phyloP scores from a whole-genome alignment of 129 eudicot genomes.

The Chrysanthemum seticuspe region DNA sequence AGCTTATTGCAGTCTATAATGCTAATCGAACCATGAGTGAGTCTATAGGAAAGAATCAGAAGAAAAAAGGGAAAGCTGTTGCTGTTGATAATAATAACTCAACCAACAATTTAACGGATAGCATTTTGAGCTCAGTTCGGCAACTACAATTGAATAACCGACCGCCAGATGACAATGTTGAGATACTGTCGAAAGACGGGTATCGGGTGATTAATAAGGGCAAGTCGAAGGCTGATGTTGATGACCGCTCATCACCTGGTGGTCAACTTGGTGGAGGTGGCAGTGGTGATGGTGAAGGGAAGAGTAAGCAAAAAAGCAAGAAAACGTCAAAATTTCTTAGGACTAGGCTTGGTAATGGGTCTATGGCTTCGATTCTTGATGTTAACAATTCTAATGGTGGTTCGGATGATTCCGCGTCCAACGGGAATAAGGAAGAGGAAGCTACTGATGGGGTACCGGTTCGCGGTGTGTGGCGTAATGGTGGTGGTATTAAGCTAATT shows the following conservation, averaged over 20 bases:
- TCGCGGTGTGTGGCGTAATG: slow-evolving; percentile 84
- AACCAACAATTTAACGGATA: slow-evolving; percentile 59
- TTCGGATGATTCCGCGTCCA: slow-evolving; percentile 19
- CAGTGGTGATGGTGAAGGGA: slow-evolving; percentile 39
- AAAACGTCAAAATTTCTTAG: slow-evolving; percentile 83
- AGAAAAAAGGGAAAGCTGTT: slow-evolving; percentile 50
- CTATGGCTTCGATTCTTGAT: slow-evolving; percentile 56
- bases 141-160: slow-evolving; percentile 56
- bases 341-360: slow-evolving; percentile 74
- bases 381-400: slow-evolving; percentile 32
- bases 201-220: slow-evolving; percentile 60
- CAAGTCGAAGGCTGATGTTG: slow-evolving; percentile 41
- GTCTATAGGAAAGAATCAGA: slow-evolving; percentile 25
- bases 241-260: slow-evolving; percentile 34
- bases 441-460: slow-evolving; percentile 46
- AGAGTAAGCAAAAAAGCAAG: slow-evolving; percentile 53
- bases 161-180: slow-evolving; percentile 54
- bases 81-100: slow-evolving; percentile 36
- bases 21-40: slow-evolving; percentile 38
- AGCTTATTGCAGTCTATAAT: slow-evolving; percentile 67
- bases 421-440: slow-evolving; percentile 25
- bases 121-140: slow-evolving; percentile 50
- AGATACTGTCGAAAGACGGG: slow-evolving; percentile 70
- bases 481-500: slow-evolving; percentile 81
- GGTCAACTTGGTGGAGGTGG: slow-evolving; percentile 34